Percentiles rank a stretch among this genome's conserved stretches.
phyloP scores from a whole-genome alignment of 1,284 basidiomycete genomes.

The Exobasidium rhododendri region DNA sequence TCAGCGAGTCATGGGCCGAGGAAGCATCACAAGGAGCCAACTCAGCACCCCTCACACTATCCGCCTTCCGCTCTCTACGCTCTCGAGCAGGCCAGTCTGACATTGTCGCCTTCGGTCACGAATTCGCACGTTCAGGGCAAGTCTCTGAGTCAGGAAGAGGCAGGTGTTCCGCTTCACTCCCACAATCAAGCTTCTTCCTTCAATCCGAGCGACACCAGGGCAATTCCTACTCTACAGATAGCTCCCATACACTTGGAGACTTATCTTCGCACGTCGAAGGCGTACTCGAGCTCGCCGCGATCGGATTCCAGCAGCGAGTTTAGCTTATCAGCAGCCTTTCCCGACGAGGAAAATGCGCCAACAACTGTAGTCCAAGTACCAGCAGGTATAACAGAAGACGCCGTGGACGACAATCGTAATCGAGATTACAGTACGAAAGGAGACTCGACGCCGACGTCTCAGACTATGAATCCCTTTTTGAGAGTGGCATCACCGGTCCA shows the following conservation, averaged over 20 bases:
- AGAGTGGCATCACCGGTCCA: too few species aligned
- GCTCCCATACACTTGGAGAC: background rate
- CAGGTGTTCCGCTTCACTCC: background rate
- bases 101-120: background rate
- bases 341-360: background rate
- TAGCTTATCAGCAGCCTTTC: background rate
- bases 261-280: background rate
- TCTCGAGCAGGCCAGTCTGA: background rate
- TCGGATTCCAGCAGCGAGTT: constrained; percentile 3
- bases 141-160: background rate
- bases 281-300: background rate
- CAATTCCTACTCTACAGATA: background rate
- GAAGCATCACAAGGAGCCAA: too few species aligned
- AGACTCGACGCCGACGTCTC: too few species aligned
- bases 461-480: too few species aligned
- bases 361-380: too few species aligned
- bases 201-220: background rate
- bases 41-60: constrained; percentile 4
- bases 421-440: too few species aligned
- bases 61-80: background rate
- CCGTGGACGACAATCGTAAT: too few species aligned
- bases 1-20: too few species aligned
- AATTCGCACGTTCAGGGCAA: background rate
- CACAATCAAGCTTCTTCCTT: background rate
- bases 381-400: too few species aligned